Percentiles rank a stretch among this genome's conserved stretches.
These are phyloP conservation scores for Mucor sp. DNA, from an alignment of 371 early-diverging fungal genomes.

Conservation along the genomic window DNA sequence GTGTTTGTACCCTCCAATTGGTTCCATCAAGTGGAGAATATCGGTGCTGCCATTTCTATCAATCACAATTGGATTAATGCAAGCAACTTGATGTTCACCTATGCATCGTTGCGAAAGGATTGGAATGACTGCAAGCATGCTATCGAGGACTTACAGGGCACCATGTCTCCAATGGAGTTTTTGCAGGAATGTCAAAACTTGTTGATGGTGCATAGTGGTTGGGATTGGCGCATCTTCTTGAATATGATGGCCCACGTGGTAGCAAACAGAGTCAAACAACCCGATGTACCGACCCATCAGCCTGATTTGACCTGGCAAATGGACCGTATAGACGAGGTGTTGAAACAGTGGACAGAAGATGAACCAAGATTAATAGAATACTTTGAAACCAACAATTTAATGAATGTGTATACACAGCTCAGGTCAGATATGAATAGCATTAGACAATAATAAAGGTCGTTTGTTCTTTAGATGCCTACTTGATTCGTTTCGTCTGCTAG, in stretches of 20 bases:
- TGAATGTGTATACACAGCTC: neutral
- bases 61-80: constrained; percentile 79
- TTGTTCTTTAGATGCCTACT: too few species aligned
- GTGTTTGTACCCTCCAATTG: constrained; percentile 77
- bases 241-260: constrained; percentile 10
- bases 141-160: constrained; percentile 56
- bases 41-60: constrained; percentile 74
- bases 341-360: constrained; percentile 11
- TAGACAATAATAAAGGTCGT: neutral
- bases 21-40: constrained; percentile 75
- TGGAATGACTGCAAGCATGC: constrained; percentile 53
- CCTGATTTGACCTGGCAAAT: constrained; percentile 16
- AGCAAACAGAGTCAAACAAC: neutral
- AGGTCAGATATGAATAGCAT: neutral
- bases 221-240: constrained; percentile 55
- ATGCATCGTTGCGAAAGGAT: constrained; percentile 48
- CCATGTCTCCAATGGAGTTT: constrained; percentile 50
- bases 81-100: constrained; percentile 54
- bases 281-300: neutral
- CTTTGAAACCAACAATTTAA: neutral
- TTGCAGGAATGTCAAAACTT: constrained; percentile 52
- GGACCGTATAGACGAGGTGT: constrained; percentile 1
- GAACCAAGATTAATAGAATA: constrained; percentile 12
- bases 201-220: constrained; percentile 58
- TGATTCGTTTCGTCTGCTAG: too few species aligned